Evolutionary conservation across 2,329 filamentous ascomycete genomes (phyloP).

Genomic region (Fusarium falciforme): DNA sequence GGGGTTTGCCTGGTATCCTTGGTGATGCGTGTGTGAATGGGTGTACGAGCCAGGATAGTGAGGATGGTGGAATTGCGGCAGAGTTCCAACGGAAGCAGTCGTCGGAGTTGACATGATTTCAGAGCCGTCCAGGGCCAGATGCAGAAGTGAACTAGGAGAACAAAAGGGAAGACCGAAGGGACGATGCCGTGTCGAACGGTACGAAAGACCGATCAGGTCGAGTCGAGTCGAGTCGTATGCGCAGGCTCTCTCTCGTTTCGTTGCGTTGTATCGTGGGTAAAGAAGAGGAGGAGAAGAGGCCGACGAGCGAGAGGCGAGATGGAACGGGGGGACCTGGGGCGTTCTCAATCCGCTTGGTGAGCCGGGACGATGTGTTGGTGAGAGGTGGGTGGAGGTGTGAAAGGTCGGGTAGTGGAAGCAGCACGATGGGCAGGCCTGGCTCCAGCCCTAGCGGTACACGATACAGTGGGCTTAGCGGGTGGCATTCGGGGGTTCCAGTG

Average conservation of each 20-base stretch:
- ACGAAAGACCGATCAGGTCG: constrained; percentile 24
- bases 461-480: constrained; percentile 18
- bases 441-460: constrained; percentile 9
- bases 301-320: constrained; percentile 37
- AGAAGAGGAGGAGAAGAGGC: constrained; percentile 32
- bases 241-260: constrained; percentile 20
- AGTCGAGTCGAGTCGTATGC: constrained; percentile 29
- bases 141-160: constrained; percentile 23
- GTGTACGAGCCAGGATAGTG: constrained; percentile 59
- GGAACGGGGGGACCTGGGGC: constrained; percentile 33
- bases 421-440: not conserved
- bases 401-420: not conserved
- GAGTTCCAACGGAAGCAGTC: too few relatives aligned
- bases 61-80: not conserved
- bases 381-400: constrained; percentile 15
- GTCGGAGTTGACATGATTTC: constrained; percentile 77
- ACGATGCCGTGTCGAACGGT: constrained; percentile 36
- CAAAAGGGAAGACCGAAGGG: constrained; percentile 10
- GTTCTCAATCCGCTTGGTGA: not conserved
- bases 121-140: constrained; percentile 41
- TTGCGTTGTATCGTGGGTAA: constrained; percentile 23
- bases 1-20: constrained; percentile 44
- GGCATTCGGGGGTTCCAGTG: constrained; percentile 19
- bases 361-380: constrained; percentile 26
- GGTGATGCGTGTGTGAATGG: constrained; percentile 53